Base-by-base conservation (phyloP, 164 flowering plant species). In the Stephania cephalantha region DNA sequence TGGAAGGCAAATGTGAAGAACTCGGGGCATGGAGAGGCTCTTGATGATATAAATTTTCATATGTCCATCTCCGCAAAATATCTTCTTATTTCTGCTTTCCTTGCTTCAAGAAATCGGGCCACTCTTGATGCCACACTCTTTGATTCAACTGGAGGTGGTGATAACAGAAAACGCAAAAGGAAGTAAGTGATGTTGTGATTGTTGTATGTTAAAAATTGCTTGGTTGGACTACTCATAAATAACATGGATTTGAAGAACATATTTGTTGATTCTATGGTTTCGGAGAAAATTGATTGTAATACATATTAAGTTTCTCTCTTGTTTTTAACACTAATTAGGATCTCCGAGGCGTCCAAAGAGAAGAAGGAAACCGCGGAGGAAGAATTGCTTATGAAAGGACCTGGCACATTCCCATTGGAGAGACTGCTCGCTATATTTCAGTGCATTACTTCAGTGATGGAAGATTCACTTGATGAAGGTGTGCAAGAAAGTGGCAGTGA, bases 71-170 rank as follows among this genome's bases (percentile, higher is more conserved):
- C 93, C 75, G 95, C 99, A 46, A 94, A 96, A 78, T 95, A 92
- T 86, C 97, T 96, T 73, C 97, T 96, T 73, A 86, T 96, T 75
- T 92, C 98, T 50, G 95, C 98, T 72, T 96, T 93, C 82, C 90
- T 96, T 83, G 98, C 98, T 84, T 96, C 98, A 76, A 88, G 92
- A 88, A 96, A 96, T 77, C 98, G 97, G 48, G 99, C 99, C 52
- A 96, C 99, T 31, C 93, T 91, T 77, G 98, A 96, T 84, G 98
- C 99, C 46, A 86, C 98, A 45, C 78, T 94, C 42, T 96, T 94
- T 86, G 98, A 96, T 83, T 88, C 98, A 71, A 88, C 91, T 31
- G 97, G 97, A 67, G 97, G 93, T 74, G 81, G 85, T 70, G 87
- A 84, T 78, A 85, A 78, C 76, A 83, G 89, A 29, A 95, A 92